These are phyloP conservation scores for Termitomyces heimii DNA, from an alignment of 768 basidiomycete genomes.

Conservation along the genomic window DNA sequence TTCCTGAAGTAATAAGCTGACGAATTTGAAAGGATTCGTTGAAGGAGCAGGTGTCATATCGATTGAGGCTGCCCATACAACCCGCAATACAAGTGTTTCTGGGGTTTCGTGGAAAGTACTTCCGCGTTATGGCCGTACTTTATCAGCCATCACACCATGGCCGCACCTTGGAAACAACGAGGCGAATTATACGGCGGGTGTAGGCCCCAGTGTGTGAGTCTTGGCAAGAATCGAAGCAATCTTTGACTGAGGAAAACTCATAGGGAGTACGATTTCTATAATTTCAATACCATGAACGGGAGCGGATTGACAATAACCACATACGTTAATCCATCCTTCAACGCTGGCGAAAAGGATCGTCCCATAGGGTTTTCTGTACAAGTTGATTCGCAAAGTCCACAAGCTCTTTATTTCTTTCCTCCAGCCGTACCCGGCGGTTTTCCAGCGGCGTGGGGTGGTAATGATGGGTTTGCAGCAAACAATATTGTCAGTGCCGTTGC, in stretches of 20 bases:
- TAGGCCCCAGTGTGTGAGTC: conserved; percentile 53
- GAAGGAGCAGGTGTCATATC: conserved; percentile 58
- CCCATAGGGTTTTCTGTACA: conserved; percentile 48
- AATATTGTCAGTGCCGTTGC: conserved; percentile 37
- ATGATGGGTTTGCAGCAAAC: conserved; percentile 52
- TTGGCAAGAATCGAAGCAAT: not conserved
- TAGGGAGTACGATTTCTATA: conserved; percentile 64
- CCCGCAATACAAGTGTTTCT: conserved; percentile 39
- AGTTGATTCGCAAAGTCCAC: conserved; percentile 36
- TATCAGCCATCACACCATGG: conserved; percentile 57
- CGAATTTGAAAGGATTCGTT: conserved; percentile 42
- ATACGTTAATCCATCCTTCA: conserved; percentile 47
- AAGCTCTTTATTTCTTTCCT: conserved; percentile 43
- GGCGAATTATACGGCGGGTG: conserved; percentile 52
- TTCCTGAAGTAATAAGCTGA: not conserved
- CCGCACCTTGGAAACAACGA: conserved; percentile 44
- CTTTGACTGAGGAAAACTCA: not conserved
- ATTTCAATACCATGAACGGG: conserved; percentile 41
- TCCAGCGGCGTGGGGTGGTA: conserved; percentile 42
- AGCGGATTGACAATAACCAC: conserved; percentile 39
- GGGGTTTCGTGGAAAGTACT: conserved; percentile 55
- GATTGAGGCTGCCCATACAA: conserved; percentile 59
- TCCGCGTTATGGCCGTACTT: conserved; percentile 55
- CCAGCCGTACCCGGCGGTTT: conserved; percentile 36
- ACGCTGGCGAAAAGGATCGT: conserved; percentile 41